Evolutionary conservation across 192 early-diverging fungal genomes (phyloP).

Genomic region (Phlyctochytrium arcticum): DNA sequence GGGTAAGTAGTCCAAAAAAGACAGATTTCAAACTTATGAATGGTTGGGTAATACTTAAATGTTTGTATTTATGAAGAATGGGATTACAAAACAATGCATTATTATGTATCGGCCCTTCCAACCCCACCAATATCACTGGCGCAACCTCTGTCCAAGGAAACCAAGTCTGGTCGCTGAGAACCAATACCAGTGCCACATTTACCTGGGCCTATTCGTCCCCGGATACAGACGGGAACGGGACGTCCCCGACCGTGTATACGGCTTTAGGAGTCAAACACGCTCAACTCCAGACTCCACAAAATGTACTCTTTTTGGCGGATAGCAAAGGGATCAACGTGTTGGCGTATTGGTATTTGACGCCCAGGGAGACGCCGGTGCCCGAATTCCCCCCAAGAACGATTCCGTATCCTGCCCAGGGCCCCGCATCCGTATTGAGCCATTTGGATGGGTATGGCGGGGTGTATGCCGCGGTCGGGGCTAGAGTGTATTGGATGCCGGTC

Average conservation of each 20-base stretch:
- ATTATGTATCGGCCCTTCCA: not conserved
- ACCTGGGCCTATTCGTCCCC: conserved; percentile 2
- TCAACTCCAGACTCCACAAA: conserved; percentile 15
- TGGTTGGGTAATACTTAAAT: too few species aligned
- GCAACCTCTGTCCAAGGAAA: not conserved
- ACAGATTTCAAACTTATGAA: too few species aligned
- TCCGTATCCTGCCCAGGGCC: not conserved
- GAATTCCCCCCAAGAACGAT: conserved; percentile 3
- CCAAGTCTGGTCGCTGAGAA: conserved; percentile 11
- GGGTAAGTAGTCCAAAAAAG: not conserved
- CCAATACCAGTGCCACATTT: conserved; percentile 1
- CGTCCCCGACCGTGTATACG: not conserved
- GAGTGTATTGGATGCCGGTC: conserved; percentile 21
- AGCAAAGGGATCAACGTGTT: not conserved
- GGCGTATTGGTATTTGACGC: conserved; percentile 11
- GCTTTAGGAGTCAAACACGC: conserved; percentile 19
- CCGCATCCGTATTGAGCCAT: not conserved
- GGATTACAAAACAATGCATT: conserved; percentile 17
- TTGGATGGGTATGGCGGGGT: conserved; percentile 19
- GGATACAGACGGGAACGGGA: not conserved
- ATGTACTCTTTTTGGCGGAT: conserved; percentile 9
- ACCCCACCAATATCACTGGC: not conserved
- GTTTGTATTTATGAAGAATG: too few species aligned
- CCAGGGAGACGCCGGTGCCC: conserved; percentile 7
- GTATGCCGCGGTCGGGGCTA: not conserved